phyloP scores from a whole-genome alignment of 108 stramenopile species.

The Cylindrotheca closterium region DNA sequence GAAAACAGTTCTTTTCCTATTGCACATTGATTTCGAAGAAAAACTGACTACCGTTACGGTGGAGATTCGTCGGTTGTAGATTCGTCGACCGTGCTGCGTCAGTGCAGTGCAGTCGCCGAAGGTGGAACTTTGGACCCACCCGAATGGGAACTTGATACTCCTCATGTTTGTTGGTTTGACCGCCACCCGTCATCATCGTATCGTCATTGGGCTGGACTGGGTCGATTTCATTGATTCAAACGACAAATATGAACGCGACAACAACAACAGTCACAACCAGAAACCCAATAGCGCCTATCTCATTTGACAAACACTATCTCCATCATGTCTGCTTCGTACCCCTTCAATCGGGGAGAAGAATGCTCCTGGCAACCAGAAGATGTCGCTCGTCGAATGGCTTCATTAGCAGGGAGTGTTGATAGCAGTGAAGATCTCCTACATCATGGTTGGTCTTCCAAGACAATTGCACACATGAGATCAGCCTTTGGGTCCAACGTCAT shows the following conservation, averaged over 20 bases:
- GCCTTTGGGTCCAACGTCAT: slow-evolving; percentile 65
- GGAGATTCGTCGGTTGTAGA: slow-evolving; percentile 4
- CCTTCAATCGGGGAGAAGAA: slow-evolving; percentile 77
- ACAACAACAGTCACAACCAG: no score
- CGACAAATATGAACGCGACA: no score
- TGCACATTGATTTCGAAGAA: no score
- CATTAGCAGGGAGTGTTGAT: slow-evolving; percentile 22
- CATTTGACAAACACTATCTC: no score
- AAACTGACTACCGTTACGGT: no score
- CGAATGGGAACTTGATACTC: no score
- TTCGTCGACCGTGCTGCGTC: not conserved
- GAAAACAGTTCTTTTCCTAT: no score
- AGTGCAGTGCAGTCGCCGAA: not conserved
- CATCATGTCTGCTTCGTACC: slow-evolving; percentile 37
- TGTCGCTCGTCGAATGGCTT: slow-evolving; percentile 55
- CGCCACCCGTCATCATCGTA: no score
- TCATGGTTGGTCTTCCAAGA: slow-evolving; percentile 65
- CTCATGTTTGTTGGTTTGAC: no score
- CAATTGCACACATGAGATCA: slow-evolving; percentile 33
- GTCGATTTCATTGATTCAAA: no score
- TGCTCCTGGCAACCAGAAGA: slow-evolving; percentile 86
- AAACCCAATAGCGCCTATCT: no score
- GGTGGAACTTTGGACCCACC: not conserved
- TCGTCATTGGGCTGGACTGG: no score
- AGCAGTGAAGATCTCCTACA: slow-evolving; percentile 37